Evolutionary conservation across 768 basidiomycete species (phyloP), one percentile per base, ranked within the genome.

Genomic region (Mycena floridula): DNA sequence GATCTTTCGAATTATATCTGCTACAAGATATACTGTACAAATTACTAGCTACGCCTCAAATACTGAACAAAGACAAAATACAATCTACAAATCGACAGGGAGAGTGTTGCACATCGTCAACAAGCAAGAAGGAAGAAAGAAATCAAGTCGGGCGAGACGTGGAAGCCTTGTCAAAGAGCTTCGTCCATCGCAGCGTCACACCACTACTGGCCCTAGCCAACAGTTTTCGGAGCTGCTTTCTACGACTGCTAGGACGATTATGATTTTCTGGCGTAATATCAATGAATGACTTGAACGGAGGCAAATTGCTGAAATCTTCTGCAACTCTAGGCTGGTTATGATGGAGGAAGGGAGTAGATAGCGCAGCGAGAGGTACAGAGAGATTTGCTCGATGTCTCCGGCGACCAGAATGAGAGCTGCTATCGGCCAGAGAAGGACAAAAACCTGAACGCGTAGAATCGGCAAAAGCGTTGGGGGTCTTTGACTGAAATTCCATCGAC

Each of bases 291-390:
- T 41, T 44, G 38, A 44, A 37, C 3, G 42, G 42, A 20, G 41
- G 40, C 30, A 20, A 25, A 37, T 15, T 25, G 16, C 37, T 22
- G 23, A 36, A 44, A 12, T 36, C 25, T 5, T 16, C 18, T 39
- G 5, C 22, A 22, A 11, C 13, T 20, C 13, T 16, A 24, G 38
- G n/a, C 18, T 18, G 32, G 23, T 16, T 20, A 1, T 37, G 37
- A 40, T 49, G 48, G 18, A 44, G 43, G 37, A 49, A 45, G 8
- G 48, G 48, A 16, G 48, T 44, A 24, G 48, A 27, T 15, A 40
- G 43, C 4, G n/a, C 38, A 13, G n/a, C n/a, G 22, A 39, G 13
- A 8, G 38, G 38, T 20, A 39, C 38, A 11, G 38, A 39, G 2
- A 39, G n/a, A 24, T 39, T 39, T 20, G 38, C 13, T 13, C 38